phyloP scores from a whole-genome alignment of 176 grass and related monocot species.

The Triticum urartu region DNA sequence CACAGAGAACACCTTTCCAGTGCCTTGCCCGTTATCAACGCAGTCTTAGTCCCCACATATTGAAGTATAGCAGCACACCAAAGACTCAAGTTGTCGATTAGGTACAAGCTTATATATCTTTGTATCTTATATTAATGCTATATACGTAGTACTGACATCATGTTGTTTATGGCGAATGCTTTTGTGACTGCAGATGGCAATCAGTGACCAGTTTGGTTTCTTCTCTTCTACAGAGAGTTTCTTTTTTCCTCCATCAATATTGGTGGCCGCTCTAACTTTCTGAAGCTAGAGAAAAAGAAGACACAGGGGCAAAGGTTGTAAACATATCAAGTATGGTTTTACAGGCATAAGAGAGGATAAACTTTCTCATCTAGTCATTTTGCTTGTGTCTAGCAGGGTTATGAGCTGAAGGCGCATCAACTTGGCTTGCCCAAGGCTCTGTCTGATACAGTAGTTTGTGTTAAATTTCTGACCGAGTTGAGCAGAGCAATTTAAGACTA shows the following conservation, averaged over 20 bases:
- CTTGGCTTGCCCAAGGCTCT: neutral
- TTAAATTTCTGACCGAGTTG: neutral
- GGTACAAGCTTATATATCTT: neutral
- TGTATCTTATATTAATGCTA: neutral
- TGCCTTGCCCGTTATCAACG: conserved; percentile 88
- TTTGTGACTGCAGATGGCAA: conserved; percentile 8
- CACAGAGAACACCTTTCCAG: conserved; percentile 80
- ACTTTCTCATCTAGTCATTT: conserved; percentile 25
- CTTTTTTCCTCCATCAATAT: no score
- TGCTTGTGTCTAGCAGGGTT: conserved; percentile 16
- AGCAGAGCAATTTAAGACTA: no score
- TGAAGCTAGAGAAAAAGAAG: neutral
- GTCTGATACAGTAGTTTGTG: neutral
- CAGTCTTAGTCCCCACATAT: conserved; percentile 92
- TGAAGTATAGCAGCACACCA: conserved; percentile 37
- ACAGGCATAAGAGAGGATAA: conserved; percentile 5
- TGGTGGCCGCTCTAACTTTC: neutral
- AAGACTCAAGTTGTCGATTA: neutral
- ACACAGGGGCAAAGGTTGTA: neutral
- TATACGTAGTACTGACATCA: neutral
- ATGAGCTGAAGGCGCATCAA: neutral
- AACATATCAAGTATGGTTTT: neutral
- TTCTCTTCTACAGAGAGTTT: neutral
- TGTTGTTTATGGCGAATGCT: neutral
- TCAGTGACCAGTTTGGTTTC: neutral